Percentiles rank a stretch among this genome's conserved stretches.
These are phyloP conservation scores for Mesembryanthemum crystallinum DNA, from an alignment of 148 eudicot genomes.

Conservation along the genomic window DNA sequence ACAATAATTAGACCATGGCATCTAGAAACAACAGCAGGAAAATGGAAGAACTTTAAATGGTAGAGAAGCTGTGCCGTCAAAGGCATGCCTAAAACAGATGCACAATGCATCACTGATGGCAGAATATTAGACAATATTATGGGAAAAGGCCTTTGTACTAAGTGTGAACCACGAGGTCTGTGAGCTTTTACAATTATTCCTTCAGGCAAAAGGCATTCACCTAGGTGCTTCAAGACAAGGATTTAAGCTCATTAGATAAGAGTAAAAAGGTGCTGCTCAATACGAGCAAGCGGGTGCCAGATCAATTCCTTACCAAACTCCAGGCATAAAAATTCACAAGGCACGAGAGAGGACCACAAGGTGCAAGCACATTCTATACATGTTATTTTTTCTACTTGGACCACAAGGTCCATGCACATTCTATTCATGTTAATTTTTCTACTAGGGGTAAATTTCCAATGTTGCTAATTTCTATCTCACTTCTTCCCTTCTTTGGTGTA, in stretches of 20 bases:
- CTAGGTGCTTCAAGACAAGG: neutral
- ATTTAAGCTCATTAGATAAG: neutral
- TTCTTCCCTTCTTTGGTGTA: neutral
- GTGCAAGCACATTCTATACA: too few relatives aligned
- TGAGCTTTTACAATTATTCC: neutral
- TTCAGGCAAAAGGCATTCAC: neutral
- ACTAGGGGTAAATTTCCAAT: neutral
- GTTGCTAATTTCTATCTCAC: neutral
- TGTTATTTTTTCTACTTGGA: too few relatives aligned
- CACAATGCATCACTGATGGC: neutral
- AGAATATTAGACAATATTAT: neutral
- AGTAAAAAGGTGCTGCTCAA: neutral
- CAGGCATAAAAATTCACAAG: too few relatives aligned
- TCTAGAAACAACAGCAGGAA: neutral
- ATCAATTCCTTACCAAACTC: neutral
- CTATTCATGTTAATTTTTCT: too few relatives aligned
- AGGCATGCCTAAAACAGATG: neutral
- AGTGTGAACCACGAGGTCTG: neutral
- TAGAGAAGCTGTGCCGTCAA: neutral
- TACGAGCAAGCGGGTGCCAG: too few relatives aligned
- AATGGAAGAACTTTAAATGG: neutral
- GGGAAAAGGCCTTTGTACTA: neutral
- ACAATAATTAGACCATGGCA: conserved; percentile 17
- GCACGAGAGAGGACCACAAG: too few relatives aligned
- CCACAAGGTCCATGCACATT: too few relatives aligned